phyloP scores from a whole-genome alignment of 257 asterid genomes.

The Nicotiana tabacum region DNA sequence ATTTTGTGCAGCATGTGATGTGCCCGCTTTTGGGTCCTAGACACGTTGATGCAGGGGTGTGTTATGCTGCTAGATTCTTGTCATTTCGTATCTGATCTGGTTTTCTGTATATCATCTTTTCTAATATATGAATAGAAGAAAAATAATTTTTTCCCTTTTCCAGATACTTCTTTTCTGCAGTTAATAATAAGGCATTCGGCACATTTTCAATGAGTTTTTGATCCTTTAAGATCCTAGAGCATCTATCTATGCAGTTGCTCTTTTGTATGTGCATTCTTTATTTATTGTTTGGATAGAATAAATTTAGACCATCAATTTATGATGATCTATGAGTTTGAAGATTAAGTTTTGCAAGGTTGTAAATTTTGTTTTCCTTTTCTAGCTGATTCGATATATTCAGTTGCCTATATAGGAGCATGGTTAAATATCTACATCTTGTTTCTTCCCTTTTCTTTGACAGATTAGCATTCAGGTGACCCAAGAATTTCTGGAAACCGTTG shows the following conservation, averaged over 20 bases:
- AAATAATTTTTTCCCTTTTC: neutral
- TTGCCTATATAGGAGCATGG: conserved; percentile 1
- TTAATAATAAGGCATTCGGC: neutral
- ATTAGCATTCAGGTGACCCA: conserved; percentile 56
- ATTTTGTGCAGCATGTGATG: conserved; percentile 72
- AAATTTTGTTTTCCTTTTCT: neutral
- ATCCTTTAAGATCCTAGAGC: neutral
- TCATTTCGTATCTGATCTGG: neutral
- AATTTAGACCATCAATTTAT: neutral
- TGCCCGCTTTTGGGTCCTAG: conserved; percentile 69
- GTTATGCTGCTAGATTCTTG: conserved; percentile 6
- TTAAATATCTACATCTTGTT: neutral
- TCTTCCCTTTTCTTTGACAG: conserved; percentile 29
- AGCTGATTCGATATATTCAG: neutral
- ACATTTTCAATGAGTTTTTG: neutral
- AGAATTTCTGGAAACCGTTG: conserved; percentile 87
- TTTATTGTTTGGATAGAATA: neutral
- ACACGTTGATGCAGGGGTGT: conserved; percentile 94
- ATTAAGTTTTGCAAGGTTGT: neutral
- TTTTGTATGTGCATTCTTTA: neutral
- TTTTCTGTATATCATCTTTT: neutral
- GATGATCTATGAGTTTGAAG: neutral
- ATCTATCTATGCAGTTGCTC: neutral
- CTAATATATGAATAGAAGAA: neutral
- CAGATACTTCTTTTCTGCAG: neutral